Evolutionary conservation across 1,139 yeast genomes (phyloP).

Genomic region (Candida gigantensis): DNA sequence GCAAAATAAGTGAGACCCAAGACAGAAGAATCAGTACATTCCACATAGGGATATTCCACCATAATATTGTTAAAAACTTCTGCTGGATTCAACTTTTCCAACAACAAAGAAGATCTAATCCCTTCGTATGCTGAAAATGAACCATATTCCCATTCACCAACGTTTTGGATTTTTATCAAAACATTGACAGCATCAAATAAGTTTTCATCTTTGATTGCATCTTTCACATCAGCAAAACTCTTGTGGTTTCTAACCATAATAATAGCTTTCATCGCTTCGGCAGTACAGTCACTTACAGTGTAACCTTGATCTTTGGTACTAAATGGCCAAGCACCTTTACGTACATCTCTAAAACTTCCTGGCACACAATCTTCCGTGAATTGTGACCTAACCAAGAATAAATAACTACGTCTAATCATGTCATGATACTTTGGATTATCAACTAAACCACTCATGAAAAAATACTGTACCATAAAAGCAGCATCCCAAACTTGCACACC

Average conservation of each 20-base stretch:
- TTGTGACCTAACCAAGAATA: slow-evolving; percentile 78
- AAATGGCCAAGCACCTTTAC: slow-evolving; percentile 97
- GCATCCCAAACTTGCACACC: slow-evolving; percentile 98
- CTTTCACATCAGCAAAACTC: slow-evolving; percentile 36
- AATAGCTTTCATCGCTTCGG: slow-evolving; percentile 92
- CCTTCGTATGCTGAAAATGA: slow-evolving; percentile 91
- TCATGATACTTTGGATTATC: slow-evolving; percentile 66
- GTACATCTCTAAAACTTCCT: slow-evolving; percentile 79
- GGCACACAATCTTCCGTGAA: slow-evolving; percentile 76
- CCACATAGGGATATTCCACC: slow-evolving; percentile 98
- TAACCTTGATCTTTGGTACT: slow-evolving; percentile 96
- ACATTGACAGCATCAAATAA: slow-evolving; percentile 74
- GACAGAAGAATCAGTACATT: slow-evolving; percentile 94
- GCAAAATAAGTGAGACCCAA: slow-evolving; percentile 83
- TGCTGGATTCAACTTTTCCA: slow-evolving; percentile 87
- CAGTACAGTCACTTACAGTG: slow-evolving; percentile 95
- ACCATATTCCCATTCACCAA: slow-evolving; percentile 81
- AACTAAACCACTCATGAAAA: slow-evolving; percentile 77
- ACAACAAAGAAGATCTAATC: slow-evolving; percentile 75
- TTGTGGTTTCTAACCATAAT: slow-evolving; percentile 82
- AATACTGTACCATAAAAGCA: slow-evolving; percentile 85
- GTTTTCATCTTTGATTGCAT: slow-evolving; percentile 24
- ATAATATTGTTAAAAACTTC: slow-evolving; percentile 97
- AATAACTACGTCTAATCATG: slow-evolving; percentile 62
- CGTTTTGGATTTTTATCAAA: slow-evolving; percentile 62